Conservation (phyloP, 2,329 filamentous ascomycete genomes). For the Scedosporium minutisporum region DNA sequence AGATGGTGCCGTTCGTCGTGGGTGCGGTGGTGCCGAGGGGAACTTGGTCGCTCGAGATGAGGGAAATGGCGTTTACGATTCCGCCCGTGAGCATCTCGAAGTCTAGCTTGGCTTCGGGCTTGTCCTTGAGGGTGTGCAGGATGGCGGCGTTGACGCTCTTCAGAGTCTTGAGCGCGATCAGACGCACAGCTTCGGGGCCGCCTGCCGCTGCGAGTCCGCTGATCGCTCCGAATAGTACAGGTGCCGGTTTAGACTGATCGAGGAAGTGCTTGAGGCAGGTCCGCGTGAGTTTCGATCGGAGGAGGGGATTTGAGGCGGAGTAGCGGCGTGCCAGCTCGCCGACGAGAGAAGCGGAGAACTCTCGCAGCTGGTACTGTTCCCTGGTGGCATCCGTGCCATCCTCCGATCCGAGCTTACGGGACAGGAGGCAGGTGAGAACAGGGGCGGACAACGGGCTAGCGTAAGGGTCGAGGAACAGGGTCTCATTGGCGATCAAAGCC, state of each 20-base stretch:
- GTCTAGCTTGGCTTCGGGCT: conserved; percentile 38
- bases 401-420: conserved; percentile 60
- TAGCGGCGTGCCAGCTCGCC: conserved; percentile 74
- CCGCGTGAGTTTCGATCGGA: conserved; percentile 82
- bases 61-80: conserved; percentile 43
- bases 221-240: conserved; percentile 83
- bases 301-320: conserved; percentile 65
- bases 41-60: conserved; percentile 30
- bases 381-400: conserved; percentile 41
- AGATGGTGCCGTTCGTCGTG: conserved; percentile 9
- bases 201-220: conserved; percentile 71
- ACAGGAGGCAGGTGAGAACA: conserved; percentile 80
- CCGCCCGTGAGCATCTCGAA: conserved; percentile 46
- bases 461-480: conserved; percentile 60
- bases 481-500: conserved; percentile 73
- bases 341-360: conserved; percentile 74
- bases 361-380: conserved; percentile 70
- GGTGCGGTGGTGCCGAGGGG: conserved; percentile 6
- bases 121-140: conserved; percentile 43
- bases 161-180: conserved; percentile 47
- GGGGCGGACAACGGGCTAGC: conserved; percentile 65
- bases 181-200: conserved; percentile 48
- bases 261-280: conserved; percentile 89
- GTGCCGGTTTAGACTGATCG: conserved; percentile 71
- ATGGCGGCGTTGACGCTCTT: conserved; percentile 44